These are phyloP conservation scores for Opeltia flavorubescens DNA, from an alignment of 495 filamentous ascomycete genomes.

Conservation along the genomic window DNA sequence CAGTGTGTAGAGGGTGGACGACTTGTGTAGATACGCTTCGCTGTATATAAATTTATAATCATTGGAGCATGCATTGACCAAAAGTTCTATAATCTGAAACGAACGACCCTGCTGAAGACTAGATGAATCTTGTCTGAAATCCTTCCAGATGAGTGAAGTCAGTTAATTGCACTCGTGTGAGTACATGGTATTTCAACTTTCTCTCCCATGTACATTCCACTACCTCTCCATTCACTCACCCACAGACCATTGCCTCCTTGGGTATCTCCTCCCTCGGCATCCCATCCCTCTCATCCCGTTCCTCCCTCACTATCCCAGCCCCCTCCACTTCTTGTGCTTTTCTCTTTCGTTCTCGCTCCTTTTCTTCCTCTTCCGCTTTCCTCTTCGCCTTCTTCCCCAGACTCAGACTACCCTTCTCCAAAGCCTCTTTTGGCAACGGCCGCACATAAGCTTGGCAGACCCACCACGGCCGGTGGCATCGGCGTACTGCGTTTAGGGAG, in stretches of 20 bases:
- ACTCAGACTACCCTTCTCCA: conserved; percentile 63
- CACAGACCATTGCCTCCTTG: conserved; percentile 30
- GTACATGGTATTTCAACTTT: no score
- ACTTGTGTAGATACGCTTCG: no score
- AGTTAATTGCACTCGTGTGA: no score
- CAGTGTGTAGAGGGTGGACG: no score
- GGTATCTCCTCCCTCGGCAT: conserved; percentile 20
- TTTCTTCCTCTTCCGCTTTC: conserved; percentile 20
- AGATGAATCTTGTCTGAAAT: no score
- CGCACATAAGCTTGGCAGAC: conserved; percentile 82
- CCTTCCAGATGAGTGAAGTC: no score
- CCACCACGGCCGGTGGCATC: conserved; percentile 77
- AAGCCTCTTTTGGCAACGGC: conserved; percentile 76
- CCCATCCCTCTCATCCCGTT: conserved; percentile 14
- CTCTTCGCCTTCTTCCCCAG: conserved; percentile 42
- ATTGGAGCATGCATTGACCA: no score
- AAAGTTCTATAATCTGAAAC: no score
- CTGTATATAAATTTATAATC: no score
- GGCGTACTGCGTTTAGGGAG: conserved; percentile 51
- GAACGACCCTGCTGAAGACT: no score
- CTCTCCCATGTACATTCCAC: neutral
- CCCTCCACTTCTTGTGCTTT: neutral
- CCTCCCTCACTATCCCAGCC: conserved; percentile 12
- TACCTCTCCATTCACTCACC: conserved; percentile 8
- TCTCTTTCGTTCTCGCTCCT: conserved; percentile 10